phyloP scores from a whole-genome alignment of 768 basidiomycete species.

The Pleurotus tuber-regium region DNA sequence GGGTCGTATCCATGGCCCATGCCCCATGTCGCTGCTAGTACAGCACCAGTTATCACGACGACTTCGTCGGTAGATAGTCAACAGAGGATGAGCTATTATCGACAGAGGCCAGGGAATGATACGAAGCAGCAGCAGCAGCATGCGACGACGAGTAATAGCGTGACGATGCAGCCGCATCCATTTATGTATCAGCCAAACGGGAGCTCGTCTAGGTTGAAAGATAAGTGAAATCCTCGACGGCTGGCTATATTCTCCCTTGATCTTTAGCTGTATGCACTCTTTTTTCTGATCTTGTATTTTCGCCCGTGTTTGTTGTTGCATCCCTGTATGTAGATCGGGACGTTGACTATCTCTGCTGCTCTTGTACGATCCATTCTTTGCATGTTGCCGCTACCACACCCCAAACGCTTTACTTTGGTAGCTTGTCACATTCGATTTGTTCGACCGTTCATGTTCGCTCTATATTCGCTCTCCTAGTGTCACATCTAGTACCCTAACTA shows the following conservation, averaged over 20 bases:
- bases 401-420: too few species aligned
- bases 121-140: conserved; percentile 13
- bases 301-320: too few species aligned
- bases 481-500: too few species aligned
- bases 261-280: not conserved
- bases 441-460: too few species aligned
- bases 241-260: not conserved
- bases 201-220: conserved; percentile 6
- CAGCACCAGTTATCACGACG: conserved; percentile 52
- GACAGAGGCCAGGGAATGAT: conserved; percentile 36
- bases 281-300: not conserved
- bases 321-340: too few species aligned
- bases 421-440: not conserved
- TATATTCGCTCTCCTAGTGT: too few species aligned
- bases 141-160: not conserved
- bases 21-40: conserved; percentile 66
- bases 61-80: conserved; percentile 33
- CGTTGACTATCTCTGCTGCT: not conserved
- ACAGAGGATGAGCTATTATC: conserved; percentile 53
- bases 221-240: not conserved
- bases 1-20: conserved; percentile 61
- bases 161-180: conserved; percentile 31
- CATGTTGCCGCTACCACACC: too few species aligned
- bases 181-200: conserved; percentile 49
- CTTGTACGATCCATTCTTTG: not conserved